Percentiles rank a stretch among this genome's conserved stretches.
These are phyloP conservation scores for Gymnopus androsaceus DNA, from an alignment of 1,284 basidiomycete genomes.

Conservation along the genomic window DNA sequence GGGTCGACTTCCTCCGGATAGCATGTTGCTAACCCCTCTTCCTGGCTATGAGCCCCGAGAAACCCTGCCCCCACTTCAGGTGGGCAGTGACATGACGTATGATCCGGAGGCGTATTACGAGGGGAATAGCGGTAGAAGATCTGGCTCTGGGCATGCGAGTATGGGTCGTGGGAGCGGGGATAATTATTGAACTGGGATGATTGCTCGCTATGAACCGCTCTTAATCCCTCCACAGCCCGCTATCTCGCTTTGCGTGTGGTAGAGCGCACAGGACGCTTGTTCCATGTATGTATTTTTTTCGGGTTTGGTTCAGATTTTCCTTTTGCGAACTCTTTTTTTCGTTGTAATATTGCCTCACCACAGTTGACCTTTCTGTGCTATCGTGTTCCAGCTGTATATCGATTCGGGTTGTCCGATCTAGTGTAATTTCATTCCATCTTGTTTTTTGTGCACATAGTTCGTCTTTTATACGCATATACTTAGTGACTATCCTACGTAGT, in stretches of 20 bases:
- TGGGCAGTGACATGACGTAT: conserved; percentile 13
- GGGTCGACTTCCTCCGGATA: conserved; percentile 43
- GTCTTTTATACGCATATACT: too few species aligned
- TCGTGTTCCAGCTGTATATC: not conserved
- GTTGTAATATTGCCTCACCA: not conserved
- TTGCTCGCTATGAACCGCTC: not conserved
- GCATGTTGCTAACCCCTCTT: conserved; percentile 52
- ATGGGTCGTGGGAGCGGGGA: conserved; percentile 37
- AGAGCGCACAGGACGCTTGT: too few species aligned
- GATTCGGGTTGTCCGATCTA: not conserved
- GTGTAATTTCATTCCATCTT: not conserved
- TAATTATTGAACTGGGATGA: conserved; percentile 27
- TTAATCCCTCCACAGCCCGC: not conserved
- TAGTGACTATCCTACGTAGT: not conserved
- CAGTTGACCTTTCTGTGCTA: not conserved
- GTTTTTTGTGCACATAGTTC: not conserved
- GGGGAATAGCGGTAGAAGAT: conserved; percentile 35
- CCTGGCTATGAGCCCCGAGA: conserved; percentile 40
- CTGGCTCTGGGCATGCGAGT: conserved; percentile 42
- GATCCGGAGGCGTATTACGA: conserved; percentile 32
- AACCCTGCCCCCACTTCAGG: conserved; percentile 13
- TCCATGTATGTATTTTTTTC: too few species aligned
- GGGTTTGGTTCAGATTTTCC: not conserved
- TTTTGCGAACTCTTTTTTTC: not conserved
- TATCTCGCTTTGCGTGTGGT: not conserved